phyloP scores from a whole-genome alignment of 2,329 filamentous ascomycete genomes.

The Scortechinia acanthostroma region DNA sequence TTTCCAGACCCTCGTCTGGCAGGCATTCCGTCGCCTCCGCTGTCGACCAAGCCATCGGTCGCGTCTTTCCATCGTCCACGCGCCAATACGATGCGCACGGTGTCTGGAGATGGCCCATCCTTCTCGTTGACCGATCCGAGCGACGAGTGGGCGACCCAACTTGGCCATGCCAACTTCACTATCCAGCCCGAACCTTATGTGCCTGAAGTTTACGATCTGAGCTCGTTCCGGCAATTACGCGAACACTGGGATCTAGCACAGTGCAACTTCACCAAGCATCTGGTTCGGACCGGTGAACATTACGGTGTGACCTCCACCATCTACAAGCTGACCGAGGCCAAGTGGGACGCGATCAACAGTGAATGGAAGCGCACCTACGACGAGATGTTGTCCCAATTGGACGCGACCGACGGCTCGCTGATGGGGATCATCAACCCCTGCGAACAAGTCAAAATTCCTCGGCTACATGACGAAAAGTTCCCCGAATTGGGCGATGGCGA shows the following conservation, averaged over 20 bases:
- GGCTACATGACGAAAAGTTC: slow-evolving; percentile 1
- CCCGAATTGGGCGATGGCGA: background rate
- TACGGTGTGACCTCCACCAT: background rate
- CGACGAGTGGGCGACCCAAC: background rate
- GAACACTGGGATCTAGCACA: background rate
- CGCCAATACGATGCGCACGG: background rate
- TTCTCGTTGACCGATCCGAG: background rate
- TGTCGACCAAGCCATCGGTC: background rate
- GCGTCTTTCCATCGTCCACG: background rate
- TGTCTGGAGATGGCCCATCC: background rate
- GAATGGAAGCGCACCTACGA: background rate
- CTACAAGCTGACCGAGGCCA: background rate
- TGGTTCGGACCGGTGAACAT: background rate
- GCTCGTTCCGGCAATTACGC: background rate
- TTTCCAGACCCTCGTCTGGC: background rate
- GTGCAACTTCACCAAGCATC: background rate
- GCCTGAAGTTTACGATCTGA: background rate
- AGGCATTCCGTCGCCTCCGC: background rate
- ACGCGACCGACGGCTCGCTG: background rate
- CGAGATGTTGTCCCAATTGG: background rate
- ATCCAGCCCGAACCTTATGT: background rate
- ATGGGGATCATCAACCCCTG: background rate
- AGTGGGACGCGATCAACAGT: background rate
- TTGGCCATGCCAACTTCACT: slow-evolving; percentile 1
- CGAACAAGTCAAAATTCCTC: background rate